Percentiles rank a stretch among this genome's conserved stretches.
These are phyloP conservation scores for Suhomyces prunicola DNA, from an alignment of 805 yeast species.

Conservation along the genomic window DNA sequence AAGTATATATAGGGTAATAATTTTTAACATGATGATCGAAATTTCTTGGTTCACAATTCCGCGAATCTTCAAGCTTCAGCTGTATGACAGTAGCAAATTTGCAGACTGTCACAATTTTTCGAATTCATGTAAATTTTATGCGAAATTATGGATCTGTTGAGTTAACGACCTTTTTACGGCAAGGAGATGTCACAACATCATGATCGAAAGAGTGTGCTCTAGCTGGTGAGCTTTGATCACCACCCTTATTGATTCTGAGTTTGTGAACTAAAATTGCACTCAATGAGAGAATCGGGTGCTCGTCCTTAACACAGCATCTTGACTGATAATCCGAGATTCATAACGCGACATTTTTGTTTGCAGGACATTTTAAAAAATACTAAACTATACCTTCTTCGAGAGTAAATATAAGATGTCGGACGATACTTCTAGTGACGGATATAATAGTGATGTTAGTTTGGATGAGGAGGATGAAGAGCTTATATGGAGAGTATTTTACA, in stretches of 20 bases:
- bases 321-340: background rate
- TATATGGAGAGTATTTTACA: conserved; percentile 41
- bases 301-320: background rate
- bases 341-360: background rate
- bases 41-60: background rate
- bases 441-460: conserved; percentile 34
- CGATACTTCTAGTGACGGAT: background rate
- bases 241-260: background rate
- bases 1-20: background rate
- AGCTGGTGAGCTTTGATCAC: background rate
- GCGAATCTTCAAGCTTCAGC: no score
- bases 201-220: background rate
- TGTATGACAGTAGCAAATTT: background rate
- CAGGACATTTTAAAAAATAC: background rate
- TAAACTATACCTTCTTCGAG: background rate
- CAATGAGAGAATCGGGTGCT: background rate
- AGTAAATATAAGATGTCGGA: background rate
- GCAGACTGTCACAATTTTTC: background rate
- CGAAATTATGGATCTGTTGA: background rate
- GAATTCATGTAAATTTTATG: no score
- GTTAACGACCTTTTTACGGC: background rate
- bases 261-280: background rate
- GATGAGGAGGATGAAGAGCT: conserved; percentile 46
- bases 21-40: background rate
- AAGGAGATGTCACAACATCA: background rate